These are phyloP conservation scores for Pythium periplocum DNA, from an alignment of 352 stramenopile genomes.

Conservation along the genomic window DNA sequence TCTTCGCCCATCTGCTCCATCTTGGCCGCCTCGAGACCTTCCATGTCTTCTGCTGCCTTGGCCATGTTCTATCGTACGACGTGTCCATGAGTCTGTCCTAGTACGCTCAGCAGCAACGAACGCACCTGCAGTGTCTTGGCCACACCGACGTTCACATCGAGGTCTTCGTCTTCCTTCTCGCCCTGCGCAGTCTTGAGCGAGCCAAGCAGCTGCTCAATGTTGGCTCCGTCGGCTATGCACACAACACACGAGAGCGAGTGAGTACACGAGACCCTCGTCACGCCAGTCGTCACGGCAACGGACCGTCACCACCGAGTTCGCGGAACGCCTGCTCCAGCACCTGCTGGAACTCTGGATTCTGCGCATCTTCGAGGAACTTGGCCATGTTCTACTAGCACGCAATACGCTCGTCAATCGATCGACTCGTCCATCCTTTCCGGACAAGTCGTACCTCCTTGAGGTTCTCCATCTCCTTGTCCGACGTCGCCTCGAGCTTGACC, in stretches of 20 bases:
- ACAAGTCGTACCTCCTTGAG: conserved; percentile 48
- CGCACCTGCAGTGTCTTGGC: conserved; percentile 79
- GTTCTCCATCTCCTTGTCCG: conserved; percentile 50
- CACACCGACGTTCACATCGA: conserved; percentile 72
- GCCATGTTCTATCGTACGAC: conserved; percentile 69
- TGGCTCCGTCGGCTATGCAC: conserved; percentile 38
- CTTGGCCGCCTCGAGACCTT: conserved; percentile 73
- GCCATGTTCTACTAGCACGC: conserved; percentile 53
- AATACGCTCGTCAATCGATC: background rate
- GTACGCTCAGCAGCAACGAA: conserved; percentile 3
- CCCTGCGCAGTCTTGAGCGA: conserved; percentile 25
- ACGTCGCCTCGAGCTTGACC: conserved; percentile 35
- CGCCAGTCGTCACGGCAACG: background rate
- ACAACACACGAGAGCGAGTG: conserved; percentile 6
- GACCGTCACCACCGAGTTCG: conserved; percentile 70
- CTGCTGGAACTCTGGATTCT: conserved; percentile 85
- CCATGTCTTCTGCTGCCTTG: conserved; percentile 83
- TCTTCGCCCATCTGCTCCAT: conserved; percentile 90
- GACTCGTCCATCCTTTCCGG: background rate
- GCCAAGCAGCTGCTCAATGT: conserved; percentile 69
- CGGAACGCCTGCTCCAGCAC: conserved; percentile 84
- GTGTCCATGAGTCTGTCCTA: background rate
- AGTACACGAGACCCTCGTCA: background rate
- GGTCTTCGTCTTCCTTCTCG: conserved; percentile 49
- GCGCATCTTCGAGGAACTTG: conserved; percentile 81